These are phyloP conservation scores for Ganoderma lucidum DNA, from an alignment of 1,284 basidiomycete species.

Conservation along the genomic window DNA sequence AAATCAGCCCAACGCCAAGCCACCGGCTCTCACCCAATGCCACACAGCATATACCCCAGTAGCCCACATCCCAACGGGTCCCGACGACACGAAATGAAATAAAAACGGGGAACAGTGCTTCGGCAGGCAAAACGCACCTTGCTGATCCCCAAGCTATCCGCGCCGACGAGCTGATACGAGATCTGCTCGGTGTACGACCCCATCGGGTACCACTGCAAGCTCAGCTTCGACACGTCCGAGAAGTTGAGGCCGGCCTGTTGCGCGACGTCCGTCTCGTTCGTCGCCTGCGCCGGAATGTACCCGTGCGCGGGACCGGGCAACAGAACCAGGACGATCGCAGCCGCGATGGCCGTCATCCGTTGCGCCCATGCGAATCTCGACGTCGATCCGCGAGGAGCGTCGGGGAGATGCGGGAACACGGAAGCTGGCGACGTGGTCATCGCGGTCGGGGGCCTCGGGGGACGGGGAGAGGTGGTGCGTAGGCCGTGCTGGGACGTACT, in stretches of 20 bases:
- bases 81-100: not conserved
- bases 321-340: not conserved
- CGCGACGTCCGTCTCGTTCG: constrained; percentile 67
- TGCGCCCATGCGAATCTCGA: not conserved
- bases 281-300: constrained; percentile 78
- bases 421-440: constrained; percentile 44
- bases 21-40: not conserved
- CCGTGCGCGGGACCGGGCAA: constrained; percentile 38
- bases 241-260: constrained; percentile 57
- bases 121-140: constrained; percentile 49
- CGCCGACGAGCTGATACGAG: constrained; percentile 64
- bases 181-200: constrained; percentile 57
- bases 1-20: not conserved
- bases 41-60: not conserved
- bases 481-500: not conserved
- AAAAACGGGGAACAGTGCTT: not conserved
- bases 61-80: not conserved
- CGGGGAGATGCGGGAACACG: not conserved
- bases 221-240: constrained; percentile 63
- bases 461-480: not conserved
- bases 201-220: constrained; percentile 69
- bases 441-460: not conserved
- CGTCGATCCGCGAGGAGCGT: not conserved
- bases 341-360: constrained; percentile 8
- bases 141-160: constrained; percentile 55